Base-by-base conservation (phyloP, 257 asterid genomes). In the Nicotiana knightiana region DNA sequence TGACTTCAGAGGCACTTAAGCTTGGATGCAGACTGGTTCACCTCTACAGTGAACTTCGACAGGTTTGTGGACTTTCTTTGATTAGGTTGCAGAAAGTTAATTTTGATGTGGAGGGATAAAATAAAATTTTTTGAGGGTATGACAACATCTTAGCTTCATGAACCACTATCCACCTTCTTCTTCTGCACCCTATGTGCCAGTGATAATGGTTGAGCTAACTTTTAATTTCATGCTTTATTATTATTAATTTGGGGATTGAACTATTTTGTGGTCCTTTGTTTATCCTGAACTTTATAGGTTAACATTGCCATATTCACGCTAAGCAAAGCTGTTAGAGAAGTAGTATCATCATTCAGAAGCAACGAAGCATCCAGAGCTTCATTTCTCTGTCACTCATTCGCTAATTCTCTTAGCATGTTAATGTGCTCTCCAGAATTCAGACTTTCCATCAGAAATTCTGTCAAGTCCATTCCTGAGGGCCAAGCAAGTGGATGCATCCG, bases 11-110 rank as follows among this genome's bases (percentile, higher is more conserved):
- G 86, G 89, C 90, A 84, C 83, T 87, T 83, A 82, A 88, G 80
- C 90, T 96, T 65, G 90, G 95, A 63, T 92, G 97, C 90, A 86
- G 88, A 88, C 81, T 96, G 46, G 84, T 96, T 80, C 92, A 93
- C 85, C 89, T 96, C 73, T 96, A 94, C 83, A 89, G 97, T 66
- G 98, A 96, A 85, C 98, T 96, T 87, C 97, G 99, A 73, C 98
- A 96, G 99, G 98, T 96, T 79, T 84, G 93, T 86, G 84, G 82
- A 54, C 63, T 78, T 80, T 64, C 53, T 79, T 51, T 21, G 59
- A 43, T 62, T 81, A 26, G 53, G 82, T 82, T 66, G 33, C 77
- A 54, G 43, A 75, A 59, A 26, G 61, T 51, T 15, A 28, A 24
- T 51, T 51, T 75, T 61, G 8, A 51, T 51, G 17, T 75, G 43